Percentiles rank a stretch among this genome's conserved stretches.
Evolutionary conservation across 176 grass and related monocot species (phyloP).

Genomic region (Cenchrus purpureus): DNA sequence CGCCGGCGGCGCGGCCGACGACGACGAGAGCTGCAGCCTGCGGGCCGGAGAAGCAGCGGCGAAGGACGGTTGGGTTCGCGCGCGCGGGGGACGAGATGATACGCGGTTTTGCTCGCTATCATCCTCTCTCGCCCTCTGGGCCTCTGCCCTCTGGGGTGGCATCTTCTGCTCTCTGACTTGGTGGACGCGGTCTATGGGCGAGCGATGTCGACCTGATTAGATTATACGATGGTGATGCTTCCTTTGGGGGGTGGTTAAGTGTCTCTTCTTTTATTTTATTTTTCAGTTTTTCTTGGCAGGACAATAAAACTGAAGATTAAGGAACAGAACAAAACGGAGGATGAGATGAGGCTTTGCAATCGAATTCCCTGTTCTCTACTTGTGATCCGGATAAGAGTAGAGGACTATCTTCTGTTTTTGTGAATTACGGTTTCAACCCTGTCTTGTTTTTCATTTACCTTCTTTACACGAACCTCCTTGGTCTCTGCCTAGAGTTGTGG

Average conservation of each 20-base stretch:
- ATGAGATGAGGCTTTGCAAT: neutral
- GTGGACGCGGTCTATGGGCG: constrained; percentile 34
- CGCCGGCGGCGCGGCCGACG: neutral
- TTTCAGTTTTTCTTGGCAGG: neutral
- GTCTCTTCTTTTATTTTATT: neutral
- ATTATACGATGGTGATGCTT: constrained; percentile 2
- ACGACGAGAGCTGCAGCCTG: neutral
- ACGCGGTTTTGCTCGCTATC: constrained; percentile 39
- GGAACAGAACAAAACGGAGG: neutral
- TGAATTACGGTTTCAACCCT: neutral
- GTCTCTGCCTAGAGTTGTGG: neutral
- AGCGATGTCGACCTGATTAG: neutral
- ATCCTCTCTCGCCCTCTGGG: neutral
- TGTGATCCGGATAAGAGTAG: neutral
- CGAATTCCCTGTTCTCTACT: neutral
- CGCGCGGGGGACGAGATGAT: neutral
- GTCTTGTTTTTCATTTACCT: neutral
- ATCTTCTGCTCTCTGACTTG: neutral
- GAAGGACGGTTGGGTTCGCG: neutral
- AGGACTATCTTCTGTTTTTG: no score
- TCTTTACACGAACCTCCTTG: neutral
- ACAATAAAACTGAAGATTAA: neutral
- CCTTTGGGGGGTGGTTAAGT: neutral
- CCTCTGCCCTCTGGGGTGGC: no score
- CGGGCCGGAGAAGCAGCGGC: constrained; percentile 18